phyloP scores from a whole-genome alignment of 2,329 filamentous ascomycete species.

The Monilinia polystroma region DNA sequence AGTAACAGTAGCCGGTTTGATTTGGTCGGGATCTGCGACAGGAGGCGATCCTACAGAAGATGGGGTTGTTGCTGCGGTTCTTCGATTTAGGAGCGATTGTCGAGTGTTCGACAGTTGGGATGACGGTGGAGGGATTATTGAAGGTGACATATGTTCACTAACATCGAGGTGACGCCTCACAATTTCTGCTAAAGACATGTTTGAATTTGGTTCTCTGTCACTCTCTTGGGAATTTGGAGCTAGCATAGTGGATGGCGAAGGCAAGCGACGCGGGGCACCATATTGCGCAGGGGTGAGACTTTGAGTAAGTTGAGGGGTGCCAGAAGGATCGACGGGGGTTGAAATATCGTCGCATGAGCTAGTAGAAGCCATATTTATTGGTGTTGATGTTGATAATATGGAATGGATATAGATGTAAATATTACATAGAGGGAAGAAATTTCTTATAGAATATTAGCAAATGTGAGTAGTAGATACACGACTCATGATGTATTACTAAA shows the following conservation, averaged over 20 bases:
- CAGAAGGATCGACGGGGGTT: constrained; percentile 29
- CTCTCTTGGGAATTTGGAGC: constrained; percentile 1
- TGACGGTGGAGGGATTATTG: constrained; percentile 50
- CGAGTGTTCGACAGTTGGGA: constrained; percentile 49
- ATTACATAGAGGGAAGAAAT: background rate
- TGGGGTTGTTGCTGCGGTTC: constrained; percentile 29
- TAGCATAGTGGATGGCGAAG: constrained; percentile 28
- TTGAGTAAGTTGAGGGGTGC: constrained; percentile 33
- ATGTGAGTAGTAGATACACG: background rate
- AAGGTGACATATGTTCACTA: constrained; percentile 10
- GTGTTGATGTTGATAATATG: too few species aligned
- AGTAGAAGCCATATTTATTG: constrained; percentile 32
- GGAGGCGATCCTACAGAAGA: constrained; percentile 37
- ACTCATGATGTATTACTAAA: constrained; percentile 2
- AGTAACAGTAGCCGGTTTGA: constrained; percentile 28
- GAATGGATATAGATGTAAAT: too few species aligned
- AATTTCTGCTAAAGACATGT: constrained; percentile 7
- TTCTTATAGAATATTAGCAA: constrained; percentile 3
- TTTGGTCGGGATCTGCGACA: constrained; percentile 33
- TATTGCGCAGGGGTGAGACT: constrained; percentile 27
- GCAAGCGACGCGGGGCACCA: constrained; percentile 24
- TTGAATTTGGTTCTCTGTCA: background rate
- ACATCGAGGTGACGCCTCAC: background rate
- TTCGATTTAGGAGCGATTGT: constrained; percentile 21
- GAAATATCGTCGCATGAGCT: constrained; percentile 32